Base-by-base conservation (phyloP, 2,329 filamentous ascomycete genomes). In the Scedosporium boydii region DNA sequence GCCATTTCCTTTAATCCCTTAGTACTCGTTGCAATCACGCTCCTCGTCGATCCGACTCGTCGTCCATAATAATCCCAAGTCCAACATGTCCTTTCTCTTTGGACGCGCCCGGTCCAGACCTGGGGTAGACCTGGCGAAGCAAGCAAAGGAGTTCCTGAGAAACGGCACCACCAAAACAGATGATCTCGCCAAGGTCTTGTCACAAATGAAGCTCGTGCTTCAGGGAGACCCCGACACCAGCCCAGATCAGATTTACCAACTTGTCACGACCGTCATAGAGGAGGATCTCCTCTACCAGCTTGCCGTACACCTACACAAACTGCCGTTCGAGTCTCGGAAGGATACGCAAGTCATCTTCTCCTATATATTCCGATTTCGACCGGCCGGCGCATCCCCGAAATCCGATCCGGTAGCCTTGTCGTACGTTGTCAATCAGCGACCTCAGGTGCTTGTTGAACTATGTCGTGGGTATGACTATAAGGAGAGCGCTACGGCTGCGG, bases 281-380 rank as follows among this genome's bases (percentile, higher is more conserved):
- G 92, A 97, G 77, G 92, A 96, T 73, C 82, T 99, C 6, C 86
- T 99, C 53, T 90, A 90, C 69, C 81, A 90, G 60, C 87, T 99
- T 63, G 91, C 93, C 21, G 82, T 87, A 64, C 89, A 89, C 71
- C 88, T 99, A 56, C 87, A 91, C 75, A 85, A 88, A 60, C 83
- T 99, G 4, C 92, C 93, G 0, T 99, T 99, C 78, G 95, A 99
- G 78, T 91, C 93, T 44, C 88, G 93, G 70, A 98, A 97, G 79
- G 93, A 97, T 72, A 90, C 91, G 12, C 93, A 97, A 73, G 90
- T 95, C 66, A 95, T 97, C 72, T 95, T 98, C 77, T 96, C 92
- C 48, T 95, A 93, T 74, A 89, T 96, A 68, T 91, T 97, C 73
- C 90, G 93, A 67, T 97, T 95, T 80, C 90, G 90, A 66, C 89